Conservation (phyloP, 371 early-diverging fungal species). For the Rhizopus microsporus region DNA sequence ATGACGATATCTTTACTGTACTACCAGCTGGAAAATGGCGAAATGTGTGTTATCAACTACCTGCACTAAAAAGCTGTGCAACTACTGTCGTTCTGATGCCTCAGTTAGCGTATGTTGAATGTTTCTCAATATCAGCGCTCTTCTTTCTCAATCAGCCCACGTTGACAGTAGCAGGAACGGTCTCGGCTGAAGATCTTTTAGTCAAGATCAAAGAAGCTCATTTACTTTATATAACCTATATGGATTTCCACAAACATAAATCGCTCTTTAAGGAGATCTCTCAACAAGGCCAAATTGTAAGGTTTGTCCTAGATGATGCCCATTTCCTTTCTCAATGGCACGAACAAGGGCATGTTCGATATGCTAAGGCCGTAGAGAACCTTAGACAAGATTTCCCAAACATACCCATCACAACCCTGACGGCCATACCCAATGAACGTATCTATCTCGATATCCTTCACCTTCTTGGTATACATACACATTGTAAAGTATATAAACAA, state of each 20-base stretch:
- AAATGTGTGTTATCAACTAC: not conserved
- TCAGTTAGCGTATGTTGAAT: not conserved
- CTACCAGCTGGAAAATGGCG: constrained; percentile 1
- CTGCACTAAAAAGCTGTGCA: not conserved
- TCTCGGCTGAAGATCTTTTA: not conserved
- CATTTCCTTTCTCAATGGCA: constrained; percentile 9
- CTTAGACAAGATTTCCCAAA: not conserved
- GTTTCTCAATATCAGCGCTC: not conserved
- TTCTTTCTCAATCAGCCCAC: not conserved
- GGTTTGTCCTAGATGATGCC: constrained; percentile 1
- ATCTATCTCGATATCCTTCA: constrained; percentile 1
- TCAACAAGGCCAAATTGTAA: not conserved
- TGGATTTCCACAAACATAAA: not conserved
- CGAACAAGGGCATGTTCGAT: constrained; percentile 1
- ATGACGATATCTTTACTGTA: constrained; percentile 1
- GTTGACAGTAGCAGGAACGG: not conserved
- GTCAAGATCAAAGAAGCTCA: not conserved
- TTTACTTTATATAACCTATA: not conserved
- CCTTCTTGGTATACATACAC: not conserved
- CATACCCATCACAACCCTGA: constrained; percentile 7
- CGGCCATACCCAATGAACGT: constrained; percentile 8
- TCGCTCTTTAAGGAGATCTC: not conserved
- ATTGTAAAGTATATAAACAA: not conserved
- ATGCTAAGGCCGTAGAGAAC: not conserved
- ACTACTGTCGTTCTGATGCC: not conserved